These are phyloP conservation scores for Akanthomyces muscarius DNA, from an alignment of 2,329 filamentous ascomycete species.

Conservation along the genomic window DNA sequence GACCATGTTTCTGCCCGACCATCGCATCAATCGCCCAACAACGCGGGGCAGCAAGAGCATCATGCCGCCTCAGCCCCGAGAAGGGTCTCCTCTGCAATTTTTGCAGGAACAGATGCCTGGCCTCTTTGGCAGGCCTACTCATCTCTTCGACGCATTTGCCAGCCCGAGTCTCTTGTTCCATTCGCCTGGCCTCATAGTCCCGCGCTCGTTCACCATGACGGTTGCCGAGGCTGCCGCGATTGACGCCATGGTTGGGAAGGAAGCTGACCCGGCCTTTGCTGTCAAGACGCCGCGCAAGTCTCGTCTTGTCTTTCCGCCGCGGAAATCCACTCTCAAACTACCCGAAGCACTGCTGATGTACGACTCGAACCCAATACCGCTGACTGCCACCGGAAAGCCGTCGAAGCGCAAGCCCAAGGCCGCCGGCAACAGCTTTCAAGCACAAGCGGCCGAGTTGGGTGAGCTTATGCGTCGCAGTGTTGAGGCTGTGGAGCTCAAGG, in stretches of 20 bases:
- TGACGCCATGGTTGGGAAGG: slow-evolving; percentile 22
- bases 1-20: slow-evolving; percentile 55
- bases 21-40: slow-evolving; percentile 38
- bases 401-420: slow-evolving; percentile 18
- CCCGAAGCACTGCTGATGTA: slow-evolving; percentile 48
- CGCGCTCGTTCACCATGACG: slow-evolving; percentile 40
- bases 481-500: slow-evolving; percentile 41
- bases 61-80: slow-evolving; percentile 22
- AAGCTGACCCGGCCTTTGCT: background rate
- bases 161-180: slow-evolving; percentile 58
- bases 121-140: slow-evolving; percentile 46
- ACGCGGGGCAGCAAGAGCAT: slow-evolving; percentile 20
- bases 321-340: slow-evolving; percentile 43
- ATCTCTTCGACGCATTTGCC: slow-evolving; percentile 58
- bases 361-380: slow-evolving; percentile 29
- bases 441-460: slow-evolving; percentile 46
- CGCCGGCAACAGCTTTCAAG: slow-evolving; percentile 40
- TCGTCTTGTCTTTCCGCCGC: slow-evolving; percentile 46
- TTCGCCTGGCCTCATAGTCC: slow-evolving; percentile 44
- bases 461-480: slow-evolving; percentile 47
- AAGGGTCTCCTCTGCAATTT: slow-evolving; percentile 34
- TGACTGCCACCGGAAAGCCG: slow-evolving; percentile 21
- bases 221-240: slow-evolving; percentile 26
- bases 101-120: slow-evolving; percentile 33
- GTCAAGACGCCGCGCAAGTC: slow-evolving; percentile 37